Conservation (phyloP, 805 yeast species). For the Spathaspora hagerdaliae region DNA sequence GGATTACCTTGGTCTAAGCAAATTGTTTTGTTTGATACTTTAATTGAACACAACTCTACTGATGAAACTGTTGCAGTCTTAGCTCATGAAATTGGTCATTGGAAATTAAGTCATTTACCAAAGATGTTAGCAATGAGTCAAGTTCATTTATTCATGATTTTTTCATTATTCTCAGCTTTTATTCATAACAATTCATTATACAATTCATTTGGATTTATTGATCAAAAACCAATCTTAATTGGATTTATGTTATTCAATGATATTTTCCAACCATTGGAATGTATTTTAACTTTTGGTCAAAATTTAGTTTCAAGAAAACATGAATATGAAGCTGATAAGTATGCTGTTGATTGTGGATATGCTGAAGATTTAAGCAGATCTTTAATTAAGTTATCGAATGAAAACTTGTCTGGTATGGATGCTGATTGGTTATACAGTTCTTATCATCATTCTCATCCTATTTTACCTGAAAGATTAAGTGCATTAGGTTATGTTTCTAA, state of each 20-base stretch:
- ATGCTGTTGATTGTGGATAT: slow-evolving; percentile 73
- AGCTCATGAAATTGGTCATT: slow-evolving; percentile 99
- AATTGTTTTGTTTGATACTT: slow-evolving; percentile 89
- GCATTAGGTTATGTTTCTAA: slow-evolving; percentile 58
- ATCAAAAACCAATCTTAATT: slow-evolving; percentile 65
- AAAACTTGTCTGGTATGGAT: slow-evolving; percentile 80
- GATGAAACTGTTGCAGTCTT: slow-evolving; percentile 88
- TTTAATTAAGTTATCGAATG: slow-evolving; percentile 69
- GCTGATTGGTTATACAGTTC: slow-evolving; percentile 89
- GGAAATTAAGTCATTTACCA: slow-evolving; percentile 89
- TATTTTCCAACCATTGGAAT: slow-evolving; percentile 72
- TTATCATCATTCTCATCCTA: slow-evolving; percentile 89
- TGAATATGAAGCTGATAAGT: slow-evolving; percentile 92
- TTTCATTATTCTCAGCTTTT: slow-evolving; percentile 75
- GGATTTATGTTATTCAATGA: slow-evolving; percentile 82
- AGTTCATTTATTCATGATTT: slow-evolving; percentile 57
- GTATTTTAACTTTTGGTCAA: slow-evolving; percentile 59
- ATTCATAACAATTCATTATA: slow-evolving; percentile 76
- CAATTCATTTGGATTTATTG: slow-evolving; percentile 69
- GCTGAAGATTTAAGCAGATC: slow-evolving; percentile 65
- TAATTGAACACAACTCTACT: slow-evolving; percentile 72
- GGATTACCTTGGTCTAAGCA: slow-evolving; percentile 98
- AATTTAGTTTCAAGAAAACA: slow-evolving; percentile 76
- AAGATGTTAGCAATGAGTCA: slow-evolving; percentile 66
- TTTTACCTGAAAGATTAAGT: slow-evolving; percentile 78